A percentile compares a stretch with the other conserved stretches of the same genome.
phyloP scores from a whole-genome alignment of 192 early-diverging fungal genomes.

The Backusella parvicylindrica region DNA sequence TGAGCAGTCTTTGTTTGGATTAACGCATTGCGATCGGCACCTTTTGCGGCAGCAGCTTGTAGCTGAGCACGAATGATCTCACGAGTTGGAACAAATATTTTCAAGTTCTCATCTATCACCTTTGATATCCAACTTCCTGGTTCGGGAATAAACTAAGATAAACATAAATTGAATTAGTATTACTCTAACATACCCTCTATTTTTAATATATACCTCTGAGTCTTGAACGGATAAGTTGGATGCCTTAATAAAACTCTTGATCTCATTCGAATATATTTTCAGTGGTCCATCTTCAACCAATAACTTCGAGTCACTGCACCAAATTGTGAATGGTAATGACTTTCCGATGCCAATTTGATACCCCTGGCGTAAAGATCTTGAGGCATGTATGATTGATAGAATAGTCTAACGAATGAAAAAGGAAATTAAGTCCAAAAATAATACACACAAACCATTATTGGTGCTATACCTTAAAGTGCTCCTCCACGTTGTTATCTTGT shows the following conservation, averaged over 20 bases:
- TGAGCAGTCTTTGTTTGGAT: constrained; percentile 12
- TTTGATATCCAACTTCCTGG: constrained; percentile 13
- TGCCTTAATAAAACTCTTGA: constrained; percentile 35
- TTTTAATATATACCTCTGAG: constrained; percentile 19
- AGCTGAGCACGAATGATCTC: constrained; percentile 26
- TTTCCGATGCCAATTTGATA: constrained; percentile 44
- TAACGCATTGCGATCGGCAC: neutral
- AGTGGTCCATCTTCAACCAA: constrained; percentile 30
- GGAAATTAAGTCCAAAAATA: neutral
- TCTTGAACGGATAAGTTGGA: constrained; percentile 26
- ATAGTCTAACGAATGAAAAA: constrained; percentile 27
- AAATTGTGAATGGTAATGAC: constrained; percentile 45
- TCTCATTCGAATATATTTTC: constrained; percentile 32
- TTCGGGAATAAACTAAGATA: neutral
- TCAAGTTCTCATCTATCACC: constrained; percentile 23
- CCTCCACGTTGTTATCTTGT: constrained; percentile 40
- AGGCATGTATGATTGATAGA: constrained; percentile 47
- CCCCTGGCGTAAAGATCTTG: constrained; percentile 49
- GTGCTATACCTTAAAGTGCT: constrained; percentile 42
- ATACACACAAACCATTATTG: neutral
- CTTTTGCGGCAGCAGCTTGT: constrained; percentile 13
- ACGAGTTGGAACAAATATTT: constrained; percentile 36
- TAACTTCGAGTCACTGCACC: constrained; percentile 31
- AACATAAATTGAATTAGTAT: neutral
- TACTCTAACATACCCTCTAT: neutral